phyloP scores from a whole-genome alignment of 2,329 filamentous ascomycete species.

The Metarhizium sp. region DNA sequence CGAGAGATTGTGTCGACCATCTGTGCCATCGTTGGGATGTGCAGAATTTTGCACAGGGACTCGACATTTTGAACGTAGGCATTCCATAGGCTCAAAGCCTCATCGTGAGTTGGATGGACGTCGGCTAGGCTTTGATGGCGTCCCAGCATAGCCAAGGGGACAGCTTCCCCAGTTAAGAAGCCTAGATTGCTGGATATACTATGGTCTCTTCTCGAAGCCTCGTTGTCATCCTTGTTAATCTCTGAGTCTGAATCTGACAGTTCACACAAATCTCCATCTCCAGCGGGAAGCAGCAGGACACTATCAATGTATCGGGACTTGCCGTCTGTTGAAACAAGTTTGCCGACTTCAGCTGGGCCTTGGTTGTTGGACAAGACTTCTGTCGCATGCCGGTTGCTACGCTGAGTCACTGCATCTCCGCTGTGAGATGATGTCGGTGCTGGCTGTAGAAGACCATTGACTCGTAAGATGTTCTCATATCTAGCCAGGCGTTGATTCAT shows the following conservation, averaged over 20 bases:
- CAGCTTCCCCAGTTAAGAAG: no score
- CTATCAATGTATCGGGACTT: constrained; percentile 33
- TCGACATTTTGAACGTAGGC: constrained; percentile 15
- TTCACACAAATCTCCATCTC: constrained; percentile 3
- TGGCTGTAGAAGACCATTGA: constrained; percentile 22
- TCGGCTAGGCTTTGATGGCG: constrained; percentile 1
- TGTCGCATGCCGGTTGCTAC: no score
- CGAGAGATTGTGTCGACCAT: constrained; percentile 11
- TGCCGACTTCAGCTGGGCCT: no score
- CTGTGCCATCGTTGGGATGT: constrained; percentile 14
- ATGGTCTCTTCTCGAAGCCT: no score
- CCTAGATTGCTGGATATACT: no score
- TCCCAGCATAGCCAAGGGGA: background rate
- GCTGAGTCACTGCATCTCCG: no score
- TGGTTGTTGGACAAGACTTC: no score
- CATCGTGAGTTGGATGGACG: constrained; percentile 13
- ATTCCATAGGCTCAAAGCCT: constrained; percentile 16
- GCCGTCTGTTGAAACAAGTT: constrained; percentile 14
- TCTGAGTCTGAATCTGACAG: constrained; percentile 1
- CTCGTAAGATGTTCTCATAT: constrained; percentile 28
- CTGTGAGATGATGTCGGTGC: no score
- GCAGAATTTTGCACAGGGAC: constrained; percentile 15
- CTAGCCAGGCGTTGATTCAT: constrained; percentile 24
- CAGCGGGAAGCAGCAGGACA: constrained; percentile 9
- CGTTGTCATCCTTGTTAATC: background rate